Base-by-base conservation (phyloP, 2,329 filamentous ascomycete genomes). In the Colletotrichum eremochloae region DNA sequence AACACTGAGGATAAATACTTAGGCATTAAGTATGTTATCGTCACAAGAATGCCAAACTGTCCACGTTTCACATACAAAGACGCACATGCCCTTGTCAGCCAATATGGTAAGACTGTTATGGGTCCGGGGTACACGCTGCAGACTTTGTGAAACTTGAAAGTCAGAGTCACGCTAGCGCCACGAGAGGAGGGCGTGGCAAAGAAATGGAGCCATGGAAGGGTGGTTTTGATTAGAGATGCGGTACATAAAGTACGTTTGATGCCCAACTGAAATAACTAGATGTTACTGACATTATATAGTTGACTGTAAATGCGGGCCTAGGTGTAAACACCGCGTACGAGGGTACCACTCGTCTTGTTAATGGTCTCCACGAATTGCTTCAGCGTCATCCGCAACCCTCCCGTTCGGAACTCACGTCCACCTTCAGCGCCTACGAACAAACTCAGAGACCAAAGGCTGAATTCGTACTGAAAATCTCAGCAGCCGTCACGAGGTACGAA, bases 1-100 rank as follows among this genome's bases (percentile, higher is more conserved):
- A 99, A 99, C 90, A 98, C 96, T 78, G 96, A 98, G 90, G 96
- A 96, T 84, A 96, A 98, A 89, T 99, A 99, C 91, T 97, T 94
- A 53, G 96, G 96, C 75, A 98, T 99, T 79, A 96, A 99, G 90
- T 96, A 99, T 87, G 91, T 98, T 71, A 96, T 98, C 44, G 95
- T 46, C 44, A 46, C 44, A 6, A 46, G 44, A 46, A 46, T 46
- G 44, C 44, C 44, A 46, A n/a, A 46, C 18, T 46, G 44, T 18
- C 44, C 44, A 46, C 44, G 44, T 46, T 46, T 46, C 44, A 46
- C 44, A 20, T 18, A 46, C 18, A 18, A 46, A n/a, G 44, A 46
- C 18, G 44, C 44, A 8, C 18, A 46, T 20, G 44, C 44, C 20
- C 44, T 46, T 7, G 44, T 46, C 18, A 20, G 8, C 20, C 44